Conservation (phyloP, 2,329 filamentous ascomycete species). For the Exophiala lecanii-corni region DNA sequence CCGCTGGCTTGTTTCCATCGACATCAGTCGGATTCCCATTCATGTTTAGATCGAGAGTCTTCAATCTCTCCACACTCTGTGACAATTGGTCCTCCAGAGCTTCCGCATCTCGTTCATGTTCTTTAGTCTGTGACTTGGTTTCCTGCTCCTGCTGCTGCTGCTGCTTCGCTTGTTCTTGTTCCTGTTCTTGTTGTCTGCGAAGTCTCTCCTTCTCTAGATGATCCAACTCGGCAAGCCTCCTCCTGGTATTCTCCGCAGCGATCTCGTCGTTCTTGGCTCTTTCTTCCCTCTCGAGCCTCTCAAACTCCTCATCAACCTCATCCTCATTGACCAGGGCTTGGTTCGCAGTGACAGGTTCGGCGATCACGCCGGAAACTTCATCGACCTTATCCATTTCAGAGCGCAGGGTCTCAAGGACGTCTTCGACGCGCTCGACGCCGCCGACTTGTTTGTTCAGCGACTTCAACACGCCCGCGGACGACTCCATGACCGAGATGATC, state of each 20-base stretch:
- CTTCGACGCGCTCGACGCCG: constrained; percentile 68
- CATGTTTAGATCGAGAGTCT: constrained; percentile 15
- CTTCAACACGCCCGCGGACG: constrained; percentile 67
- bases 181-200: background rate
- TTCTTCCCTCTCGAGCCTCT: constrained; percentile 62
- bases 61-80: constrained; percentile 22
- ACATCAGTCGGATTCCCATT: background rate
- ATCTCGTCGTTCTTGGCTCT: constrained; percentile 50
- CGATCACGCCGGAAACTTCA: constrained; percentile 73
- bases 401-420: constrained; percentile 67
- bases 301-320: constrained; percentile 86
- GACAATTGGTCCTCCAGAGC: constrained; percentile 16
- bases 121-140: background rate
- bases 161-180: background rate
- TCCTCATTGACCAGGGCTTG: constrained; percentile 68
- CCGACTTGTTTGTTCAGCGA: constrained; percentile 73
- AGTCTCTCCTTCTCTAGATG: constrained; percentile 2
- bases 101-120: background rate
- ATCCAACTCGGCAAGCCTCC: constrained; percentile 26
- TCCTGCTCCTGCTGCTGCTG: background rate
- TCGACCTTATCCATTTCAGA: constrained; percentile 79
- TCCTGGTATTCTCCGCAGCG: constrained; percentile 43
- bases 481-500: constrained; percentile 76
- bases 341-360: constrained; percentile 51
- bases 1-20: too few relatives aligned